These are phyloP conservation scores for Protomyces macrosporus DNA, from an alignment of 1,139 yeast genomes.

Conservation along the genomic window DNA sequence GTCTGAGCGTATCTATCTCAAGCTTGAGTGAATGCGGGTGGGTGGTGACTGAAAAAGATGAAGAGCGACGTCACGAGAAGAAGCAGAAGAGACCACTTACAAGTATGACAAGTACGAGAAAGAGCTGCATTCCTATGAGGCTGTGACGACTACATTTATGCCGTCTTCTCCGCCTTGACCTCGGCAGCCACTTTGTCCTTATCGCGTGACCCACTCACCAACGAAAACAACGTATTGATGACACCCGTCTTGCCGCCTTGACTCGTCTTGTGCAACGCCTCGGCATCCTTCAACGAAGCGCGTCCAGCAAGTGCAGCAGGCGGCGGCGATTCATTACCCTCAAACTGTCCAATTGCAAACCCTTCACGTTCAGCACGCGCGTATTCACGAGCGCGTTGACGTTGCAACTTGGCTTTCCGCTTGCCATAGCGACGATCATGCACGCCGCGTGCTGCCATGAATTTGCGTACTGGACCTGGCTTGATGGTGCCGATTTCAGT, in stretches of 20 bases:
- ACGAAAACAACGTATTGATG: constrained; percentile 18
- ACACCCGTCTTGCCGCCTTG: constrained; percentile 19
- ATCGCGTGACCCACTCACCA: constrained; percentile 19
- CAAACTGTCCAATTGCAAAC: constrained; percentile 16
- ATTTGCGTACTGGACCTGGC: constrained; percentile 21
- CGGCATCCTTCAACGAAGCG: constrained; percentile 13
- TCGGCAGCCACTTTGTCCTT: constrained; percentile 1
- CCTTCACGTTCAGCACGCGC: constrained; percentile 24
- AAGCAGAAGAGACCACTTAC: background rate
- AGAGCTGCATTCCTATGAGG: too few relatives aligned
- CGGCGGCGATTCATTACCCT: constrained; percentile 15
- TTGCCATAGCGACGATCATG: constrained; percentile 14
- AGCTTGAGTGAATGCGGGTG: background rate
- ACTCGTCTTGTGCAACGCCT: constrained; percentile 6
- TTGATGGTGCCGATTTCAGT: constrained; percentile 23
- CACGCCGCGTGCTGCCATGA: constrained; percentile 20
- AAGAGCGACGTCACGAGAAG: background rate
- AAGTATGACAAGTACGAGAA: background rate
- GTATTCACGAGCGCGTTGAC: constrained; percentile 22
- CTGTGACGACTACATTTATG: too few relatives aligned
- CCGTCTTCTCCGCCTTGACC: background rate
- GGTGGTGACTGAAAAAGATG: background rate
- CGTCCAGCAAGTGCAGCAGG: constrained; percentile 24
- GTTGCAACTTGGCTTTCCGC: constrained; percentile 13
- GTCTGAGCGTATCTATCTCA: background rate